Conservation (phyloP, 2,329 filamentous ascomycete species). For the Rutstroemia sp. region DNA sequence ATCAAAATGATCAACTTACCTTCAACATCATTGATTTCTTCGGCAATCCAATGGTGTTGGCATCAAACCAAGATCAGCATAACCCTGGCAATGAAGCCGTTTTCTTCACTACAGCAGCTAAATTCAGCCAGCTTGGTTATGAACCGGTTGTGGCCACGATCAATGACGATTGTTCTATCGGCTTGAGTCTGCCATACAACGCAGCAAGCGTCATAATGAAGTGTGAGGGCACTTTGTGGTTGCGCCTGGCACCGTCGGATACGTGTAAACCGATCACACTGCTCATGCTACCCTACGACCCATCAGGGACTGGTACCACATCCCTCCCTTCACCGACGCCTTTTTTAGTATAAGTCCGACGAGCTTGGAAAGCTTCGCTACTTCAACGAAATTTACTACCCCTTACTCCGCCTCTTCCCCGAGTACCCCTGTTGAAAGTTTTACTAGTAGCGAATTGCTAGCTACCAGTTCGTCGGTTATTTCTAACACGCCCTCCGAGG, state of each 20-base stretch:
- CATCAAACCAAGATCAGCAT: constrained; percentile 15
- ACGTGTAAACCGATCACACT: not conserved
- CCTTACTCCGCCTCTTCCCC: not conserved
- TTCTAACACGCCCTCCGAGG: not conserved
- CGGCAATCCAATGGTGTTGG: constrained; percentile 8
- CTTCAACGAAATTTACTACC: not conserved
- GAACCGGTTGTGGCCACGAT: constrained; percentile 12
- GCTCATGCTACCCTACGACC: constrained; percentile 2
- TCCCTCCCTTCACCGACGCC: not conserved
- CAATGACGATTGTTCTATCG: constrained; percentile 12
- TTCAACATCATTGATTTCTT: constrained; percentile 12
- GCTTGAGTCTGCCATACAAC: constrained; percentile 12
- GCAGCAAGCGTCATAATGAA: constrained; percentile 7
- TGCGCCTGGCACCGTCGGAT: not conserved
- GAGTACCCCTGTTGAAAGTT: not conserved
- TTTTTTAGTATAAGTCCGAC: constrained; percentile 10
- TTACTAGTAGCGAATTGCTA: not conserved
- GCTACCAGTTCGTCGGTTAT: constrained; percentile 1
- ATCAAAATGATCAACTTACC: constrained; percentile 10
- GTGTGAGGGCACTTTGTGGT: constrained; percentile 3
- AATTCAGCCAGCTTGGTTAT: constrained; percentile 5
- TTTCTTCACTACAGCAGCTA: constrained; percentile 11
- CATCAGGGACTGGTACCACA: not conserved
- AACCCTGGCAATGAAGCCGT: constrained; percentile 14
- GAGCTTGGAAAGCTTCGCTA: constrained; percentile 2